Base-by-base conservation (phyloP, 202 grass and related monocot species). In the Schoenoplectus triqueter region DNA sequence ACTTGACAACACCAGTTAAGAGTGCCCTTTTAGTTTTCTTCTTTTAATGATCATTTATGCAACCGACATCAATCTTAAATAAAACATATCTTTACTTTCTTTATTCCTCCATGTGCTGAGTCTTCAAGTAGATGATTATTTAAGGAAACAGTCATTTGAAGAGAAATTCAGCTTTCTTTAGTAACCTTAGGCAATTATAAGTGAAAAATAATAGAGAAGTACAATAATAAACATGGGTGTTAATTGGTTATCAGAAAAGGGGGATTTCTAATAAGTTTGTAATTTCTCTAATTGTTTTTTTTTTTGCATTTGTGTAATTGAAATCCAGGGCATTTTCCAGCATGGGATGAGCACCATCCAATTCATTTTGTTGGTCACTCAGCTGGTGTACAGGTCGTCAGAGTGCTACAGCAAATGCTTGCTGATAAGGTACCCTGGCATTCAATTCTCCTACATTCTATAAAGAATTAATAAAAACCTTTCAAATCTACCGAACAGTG, bases 351-450 rank as follows among this genome's bases (percentile, higher is more conserved):
- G 44, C 87, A 94, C 1, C 85, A 96, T 78, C 97, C 97, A 7
- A 86, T 99, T 83, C 97, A 99, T 83, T 99, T 99, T 63, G 93
- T 99, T 4, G 93, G 97, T 64, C 97, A 99, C 65, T 99, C 93
- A 9, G 97, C 97, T 0, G 97, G 92, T 2, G 93, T 86, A 18
- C 92, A 96, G 88, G 93, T 96, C 69, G 91, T 94, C 77, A 85
- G 97, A 65, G 87, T 99, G 63, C 55, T 99, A 78, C 97, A 96
- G 64, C 93, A 99, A 87, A 96, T 99, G 97, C 90, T 99, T 44
- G 88, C 93, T 48, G 87, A 99, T 72, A 99, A 96, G 91, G 96
- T 99, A 90, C 41, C 39, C 44, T 76, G 76, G 49, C 76, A 80
- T 85, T 84, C 39, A 51, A 64, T 73, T 86, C 56, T 76, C 87